phyloP scores from a whole-genome alignment of 208 protist genomes.

The Leishmania tarentolae region DNA sequence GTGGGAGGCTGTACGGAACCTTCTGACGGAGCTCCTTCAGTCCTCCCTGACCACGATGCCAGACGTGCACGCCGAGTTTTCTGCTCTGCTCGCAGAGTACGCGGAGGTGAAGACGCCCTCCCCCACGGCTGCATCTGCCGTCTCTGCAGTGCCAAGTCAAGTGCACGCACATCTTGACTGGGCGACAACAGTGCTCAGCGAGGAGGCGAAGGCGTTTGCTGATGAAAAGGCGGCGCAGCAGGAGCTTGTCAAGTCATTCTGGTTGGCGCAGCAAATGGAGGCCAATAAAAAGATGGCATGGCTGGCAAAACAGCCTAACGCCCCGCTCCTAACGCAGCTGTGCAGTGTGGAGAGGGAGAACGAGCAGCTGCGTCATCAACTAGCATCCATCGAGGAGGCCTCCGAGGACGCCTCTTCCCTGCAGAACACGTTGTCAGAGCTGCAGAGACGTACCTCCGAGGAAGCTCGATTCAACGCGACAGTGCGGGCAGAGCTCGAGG shows the following conservation, averaged over 20 bases:
- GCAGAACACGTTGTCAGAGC: constrained; percentile 12
- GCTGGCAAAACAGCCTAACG: constrained; percentile 47
- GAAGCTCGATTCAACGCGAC: constrained; percentile 15
- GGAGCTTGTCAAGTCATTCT: constrained; percentile 7
- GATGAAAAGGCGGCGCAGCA: constrained; percentile 23
- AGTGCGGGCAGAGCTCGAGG: constrained; percentile 37
- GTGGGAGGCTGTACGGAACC: constrained; percentile 17
- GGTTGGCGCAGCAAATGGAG: constrained; percentile 28
- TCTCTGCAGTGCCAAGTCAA: neutral
- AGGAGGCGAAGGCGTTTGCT: constrained; percentile 22
- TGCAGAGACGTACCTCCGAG: constrained; percentile 5
- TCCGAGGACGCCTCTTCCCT: constrained; percentile 6
- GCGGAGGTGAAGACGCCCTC: neutral
- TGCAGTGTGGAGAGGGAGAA: constrained; percentile 26
- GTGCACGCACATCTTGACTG: constrained; percentile 8
- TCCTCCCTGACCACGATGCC: neutral
- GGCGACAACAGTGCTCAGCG: constrained; percentile 7
- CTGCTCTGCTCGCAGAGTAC: constrained; percentile 14
- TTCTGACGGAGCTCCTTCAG: constrained; percentile 15
- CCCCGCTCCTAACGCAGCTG: constrained; percentile 43
- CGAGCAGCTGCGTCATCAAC: constrained; percentile 10
- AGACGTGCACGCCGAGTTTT: constrained; percentile 2
- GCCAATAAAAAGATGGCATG: constrained; percentile 53
- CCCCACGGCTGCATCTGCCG: neutral
- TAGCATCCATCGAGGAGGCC: neutral